These are phyloP conservation scores for Hyaloscypha bicolor DNA, from an alignment of 495 filamentous ascomycete species.

Conservation along the genomic window DNA sequence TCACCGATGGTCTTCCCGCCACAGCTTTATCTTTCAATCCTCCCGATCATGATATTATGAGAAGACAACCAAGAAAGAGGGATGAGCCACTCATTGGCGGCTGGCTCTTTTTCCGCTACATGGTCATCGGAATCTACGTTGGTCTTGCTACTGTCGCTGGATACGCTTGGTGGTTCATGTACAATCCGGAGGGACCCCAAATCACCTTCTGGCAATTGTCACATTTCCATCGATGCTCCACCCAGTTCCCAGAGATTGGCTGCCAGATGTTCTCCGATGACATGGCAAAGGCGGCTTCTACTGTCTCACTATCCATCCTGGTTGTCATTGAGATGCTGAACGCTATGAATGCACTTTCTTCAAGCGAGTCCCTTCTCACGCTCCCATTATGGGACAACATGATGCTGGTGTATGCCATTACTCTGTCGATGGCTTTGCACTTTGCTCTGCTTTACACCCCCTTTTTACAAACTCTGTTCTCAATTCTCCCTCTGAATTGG, in stretches of 20 bases:
- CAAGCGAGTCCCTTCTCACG: constrained; percentile 90
- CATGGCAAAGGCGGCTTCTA: constrained; percentile 91
- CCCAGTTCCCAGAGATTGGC: constrained; percentile 87
- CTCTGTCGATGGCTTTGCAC: constrained; percentile 93
- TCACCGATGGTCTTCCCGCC: constrained; percentile 96
- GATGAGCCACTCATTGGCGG: constrained; percentile 90
- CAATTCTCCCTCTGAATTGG: constrained; percentile 86
- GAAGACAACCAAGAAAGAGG: constrained; percentile 82
- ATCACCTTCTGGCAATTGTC: constrained; percentile 92
- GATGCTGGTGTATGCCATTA: constrained; percentile 94
- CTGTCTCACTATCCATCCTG: constrained; percentile 84
- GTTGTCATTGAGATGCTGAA: constrained; percentile 99
- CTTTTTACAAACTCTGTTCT: constrained; percentile 85
- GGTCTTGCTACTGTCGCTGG: constrained; percentile 94
- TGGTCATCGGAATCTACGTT: constrained; percentile 95
- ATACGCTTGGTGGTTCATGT: constrained; percentile 99
- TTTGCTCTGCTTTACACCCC: constrained; percentile 93
- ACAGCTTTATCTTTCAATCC: constrained; percentile 98
- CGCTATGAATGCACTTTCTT: constrained; percentile 97
- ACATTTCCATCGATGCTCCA: constrained; percentile 90
- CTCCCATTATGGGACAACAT: constrained; percentile 96
- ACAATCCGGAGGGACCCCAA: constrained; percentile 86
- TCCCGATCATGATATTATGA: constrained; percentile 96
- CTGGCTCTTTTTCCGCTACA: constrained; percentile 97
- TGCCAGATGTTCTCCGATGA: constrained; percentile 93